Evolutionary conservation across 192 early-diverging fungal genomes (phyloP), one percentile per base, ranked within the genome.

Genomic region (Geranomyces michiganensis): DNA sequence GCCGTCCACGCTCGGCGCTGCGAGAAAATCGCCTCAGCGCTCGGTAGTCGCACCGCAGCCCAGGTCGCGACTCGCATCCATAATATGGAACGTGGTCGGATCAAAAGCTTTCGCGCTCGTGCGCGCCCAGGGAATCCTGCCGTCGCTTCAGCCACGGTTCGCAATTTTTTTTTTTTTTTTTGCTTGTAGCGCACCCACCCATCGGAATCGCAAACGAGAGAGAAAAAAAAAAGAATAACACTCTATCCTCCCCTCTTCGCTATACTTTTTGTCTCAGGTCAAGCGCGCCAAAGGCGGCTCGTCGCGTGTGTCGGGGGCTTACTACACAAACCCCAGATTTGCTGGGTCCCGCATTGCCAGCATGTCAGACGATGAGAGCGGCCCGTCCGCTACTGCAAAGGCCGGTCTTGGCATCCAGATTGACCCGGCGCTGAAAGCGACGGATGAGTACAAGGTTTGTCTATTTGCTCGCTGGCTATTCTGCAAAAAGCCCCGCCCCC

Each of bases 361-460:
- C 47, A 56, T 73, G 63, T 73, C 71, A 1, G 62, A 66, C 62
- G 64, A 65, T 41, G 71, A 73, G 36, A 29, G 29, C 29, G 19
- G n/a, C 3, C n/a, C n/a, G n/a, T 53, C 51, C 6, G 4, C 7
- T 15, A 7, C 36, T 41, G 36, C 36, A 41, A 15, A 3, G 21
- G 65, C 19, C 47, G 61, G 70, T 21, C n/a, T 61, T 8, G 71
- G 31, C 7, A 56, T 64, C 12, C n/a, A 13, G 6, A 36, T 73
- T 36, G 49, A 65, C 43, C 49, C 62, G n/a, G 49, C 14, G 19
- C 55, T 73, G 21, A 51, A 59, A 53, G 2, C 21, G 29, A 33
- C 63, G 13, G 71, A 73, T 1, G 71, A 73, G 64, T 73, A 73
- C 43, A 73, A 73, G 68, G 68, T 70, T 1, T 10, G 10, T 58